A percentile compares a stretch with the other conserved stretches of the same genome.
Conservation (phyloP, 2,329 filamentous ascomycete genomes). For the Aspergillus eucalypticola region DNA sequence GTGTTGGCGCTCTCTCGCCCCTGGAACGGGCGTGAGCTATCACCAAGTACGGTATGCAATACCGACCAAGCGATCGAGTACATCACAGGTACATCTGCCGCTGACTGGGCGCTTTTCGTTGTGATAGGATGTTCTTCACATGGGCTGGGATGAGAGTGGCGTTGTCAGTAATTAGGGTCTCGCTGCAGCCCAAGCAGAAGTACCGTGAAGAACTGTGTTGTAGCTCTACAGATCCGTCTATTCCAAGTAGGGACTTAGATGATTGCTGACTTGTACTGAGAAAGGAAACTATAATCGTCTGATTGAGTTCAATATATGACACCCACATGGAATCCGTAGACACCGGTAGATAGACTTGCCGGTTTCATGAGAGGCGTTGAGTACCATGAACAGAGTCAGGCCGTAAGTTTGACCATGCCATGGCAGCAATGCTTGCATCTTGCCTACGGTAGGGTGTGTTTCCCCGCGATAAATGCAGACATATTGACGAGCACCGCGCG, state of each 20-base stretch:
- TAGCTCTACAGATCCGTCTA: background rate
- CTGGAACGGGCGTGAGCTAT: slow-evolving; percentile 3
- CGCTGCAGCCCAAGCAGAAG: background rate
- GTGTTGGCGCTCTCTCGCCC: background rate
- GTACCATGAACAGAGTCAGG: background rate
- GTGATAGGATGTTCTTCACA: background rate
- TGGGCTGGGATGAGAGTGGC: slow-evolving; percentile 1
- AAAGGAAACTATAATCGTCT: background rate
- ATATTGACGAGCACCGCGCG: background rate
- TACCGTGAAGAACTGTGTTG: background rate
- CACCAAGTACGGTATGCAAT: background rate
- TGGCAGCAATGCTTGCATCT: slow-evolving; percentile 1
- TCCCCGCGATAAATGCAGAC: background rate
- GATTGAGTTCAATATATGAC: background rate
- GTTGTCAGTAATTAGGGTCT: background rate
- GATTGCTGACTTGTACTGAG: background rate
- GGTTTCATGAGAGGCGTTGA: background rate
- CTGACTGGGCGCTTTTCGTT: background rate
- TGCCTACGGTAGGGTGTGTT: background rate
- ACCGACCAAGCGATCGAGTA: background rate
- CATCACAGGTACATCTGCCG: background rate
- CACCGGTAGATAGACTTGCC: background rate
- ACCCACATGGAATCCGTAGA: background rate
- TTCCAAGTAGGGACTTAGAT: no score
- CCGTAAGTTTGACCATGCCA: slow-evolving; percentile 2